phyloP scores from a whole-genome alignment of 2,329 filamentous ascomycete species.

The Arthrobotrys pseudoclavata region DNA sequence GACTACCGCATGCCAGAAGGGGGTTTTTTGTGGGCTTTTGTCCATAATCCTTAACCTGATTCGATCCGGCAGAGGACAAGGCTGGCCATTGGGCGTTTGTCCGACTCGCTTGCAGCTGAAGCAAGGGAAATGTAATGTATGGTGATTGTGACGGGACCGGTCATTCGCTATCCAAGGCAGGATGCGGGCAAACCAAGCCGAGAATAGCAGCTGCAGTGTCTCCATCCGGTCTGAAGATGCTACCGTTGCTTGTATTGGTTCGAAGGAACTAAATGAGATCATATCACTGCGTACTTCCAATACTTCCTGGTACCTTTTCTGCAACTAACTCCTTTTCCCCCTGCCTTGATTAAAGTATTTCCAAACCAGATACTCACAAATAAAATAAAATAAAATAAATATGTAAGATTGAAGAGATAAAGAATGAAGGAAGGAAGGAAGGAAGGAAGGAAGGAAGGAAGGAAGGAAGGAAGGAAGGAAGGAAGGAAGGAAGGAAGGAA shows the following conservation, averaged over 20 bases:
- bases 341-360: background rate
- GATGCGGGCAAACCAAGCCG: constrained; percentile 26
- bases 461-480: background rate
- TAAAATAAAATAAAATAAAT: constrained; percentile 3
- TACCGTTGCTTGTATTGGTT: constrained; percentile 20
- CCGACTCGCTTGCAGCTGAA: constrained; percentile 35
- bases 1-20: constrained; percentile 49
- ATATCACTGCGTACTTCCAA: background rate
- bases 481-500: background rate
- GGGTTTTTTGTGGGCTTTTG: constrained; percentile 32
- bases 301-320: background rate
- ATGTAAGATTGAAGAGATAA: background rate
- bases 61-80: constrained; percentile 45
- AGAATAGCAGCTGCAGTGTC: constrained; percentile 21
- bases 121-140: constrained; percentile 32
- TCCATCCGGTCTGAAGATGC: constrained; percentile 25
- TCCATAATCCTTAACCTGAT: constrained; percentile 24
- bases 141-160: constrained; percentile 23
- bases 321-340: constrained; percentile 9
- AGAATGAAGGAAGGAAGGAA: background rate
- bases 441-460: background rate
- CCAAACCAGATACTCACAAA: constrained; percentile 3
- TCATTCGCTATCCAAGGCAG: constrained; percentile 21
- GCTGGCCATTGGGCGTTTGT: constrained; percentile 38
- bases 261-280: constrained; percentile 8